These are phyloP conservation scores for Solanum raphanifolium DNA, from an alignment of 257 asterid genomes.

Conservation along the genomic window DNA sequence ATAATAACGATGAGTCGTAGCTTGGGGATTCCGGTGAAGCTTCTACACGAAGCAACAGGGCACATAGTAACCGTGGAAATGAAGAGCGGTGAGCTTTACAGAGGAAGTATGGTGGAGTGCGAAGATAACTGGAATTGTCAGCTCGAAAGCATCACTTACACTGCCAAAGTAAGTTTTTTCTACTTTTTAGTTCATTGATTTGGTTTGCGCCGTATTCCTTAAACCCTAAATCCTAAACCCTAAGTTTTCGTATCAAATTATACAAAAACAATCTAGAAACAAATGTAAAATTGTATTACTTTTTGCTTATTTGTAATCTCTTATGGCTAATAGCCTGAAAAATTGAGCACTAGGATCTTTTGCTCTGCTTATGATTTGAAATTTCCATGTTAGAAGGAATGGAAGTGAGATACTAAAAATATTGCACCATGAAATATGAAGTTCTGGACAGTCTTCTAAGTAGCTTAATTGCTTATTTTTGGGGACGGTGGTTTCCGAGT, in stretches of 20 bases:
- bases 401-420: not conserved
- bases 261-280: no score
- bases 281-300: not conserved
- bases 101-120: slow-evolving; percentile 75
- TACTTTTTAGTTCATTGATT: not conserved
- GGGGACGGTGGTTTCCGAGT: not conserved
- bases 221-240: not conserved
- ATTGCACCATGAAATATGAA: not conserved
- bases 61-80: slow-evolving; percentile 81
- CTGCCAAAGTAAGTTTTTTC: slow-evolving; percentile 25
- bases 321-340: not conserved
- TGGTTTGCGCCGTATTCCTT: not conserved
- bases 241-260: not conserved
- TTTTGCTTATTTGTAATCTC: not conserved
- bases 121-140: slow-evolving; percentile 48
- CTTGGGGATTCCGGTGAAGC: slow-evolving; percentile 90
- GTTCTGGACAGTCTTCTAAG: not conserved
- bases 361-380: not conserved
- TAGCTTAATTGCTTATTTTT: not conserved
- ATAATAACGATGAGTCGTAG: slow-evolving; percentile 57
- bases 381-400: not conserved
- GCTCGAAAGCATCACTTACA: slow-evolving; percentile 38
- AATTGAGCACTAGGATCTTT: not conserved
- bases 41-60: slow-evolving; percentile 88
- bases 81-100: slow-evolving; percentile 81